A percentile compares a stretch with the other conserved stretches of the same genome.
Conservation (phyloP, 2,329 filamentous ascomycete species). For the Epichloe festucae region DNA sequence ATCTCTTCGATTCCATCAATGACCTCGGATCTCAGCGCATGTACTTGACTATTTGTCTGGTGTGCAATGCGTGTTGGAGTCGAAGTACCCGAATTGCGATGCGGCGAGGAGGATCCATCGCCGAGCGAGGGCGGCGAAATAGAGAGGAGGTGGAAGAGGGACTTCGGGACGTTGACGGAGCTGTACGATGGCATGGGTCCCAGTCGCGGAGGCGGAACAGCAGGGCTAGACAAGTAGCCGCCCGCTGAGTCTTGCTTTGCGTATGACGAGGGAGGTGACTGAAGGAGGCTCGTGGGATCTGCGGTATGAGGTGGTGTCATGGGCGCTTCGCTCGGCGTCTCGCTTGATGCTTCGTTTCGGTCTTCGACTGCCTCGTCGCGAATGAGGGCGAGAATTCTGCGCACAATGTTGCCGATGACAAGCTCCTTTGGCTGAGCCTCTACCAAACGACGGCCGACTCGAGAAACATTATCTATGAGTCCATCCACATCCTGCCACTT, state of each 20-base stretch:
- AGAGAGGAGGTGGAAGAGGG: slow-evolving; percentile 80
- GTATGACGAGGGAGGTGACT: slow-evolving; percentile 19
- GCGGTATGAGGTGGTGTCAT: slow-evolving; percentile 27
- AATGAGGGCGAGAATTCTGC: slow-evolving; percentile 79
- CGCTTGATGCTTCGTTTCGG: slow-evolving; percentile 49
- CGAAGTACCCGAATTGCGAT: slow-evolving; percentile 34
- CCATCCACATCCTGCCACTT: slow-evolving; percentile 66
- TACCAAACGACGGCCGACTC: slow-evolving; percentile 64
- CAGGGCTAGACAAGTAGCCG: slow-evolving; percentile 15
- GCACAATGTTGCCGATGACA: slow-evolving; percentile 86
- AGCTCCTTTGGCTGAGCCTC: slow-evolving; percentile 82
- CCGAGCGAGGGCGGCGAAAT: slow-evolving; percentile 43
- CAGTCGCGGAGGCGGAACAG: slow-evolving; percentile 34
- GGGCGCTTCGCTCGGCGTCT: slow-evolving; percentile 39
- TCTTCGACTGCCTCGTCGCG: slow-evolving; percentile 82
- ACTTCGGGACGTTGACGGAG: slow-evolving; percentile 55
- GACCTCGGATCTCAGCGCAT: slow-evolving; percentile 78
- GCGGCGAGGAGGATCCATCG: slow-evolving; percentile 28
- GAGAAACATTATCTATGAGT: slow-evolving; percentile 67
- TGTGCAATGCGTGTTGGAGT: slow-evolving; percentile 29
- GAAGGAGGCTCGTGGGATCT: slow-evolving; percentile 15
- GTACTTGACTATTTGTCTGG: slow-evolving; percentile 33
- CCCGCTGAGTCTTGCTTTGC: slow-evolving; percentile 22
- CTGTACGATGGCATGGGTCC: slow-evolving; percentile 48
- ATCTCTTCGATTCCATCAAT: slow-evolving; percentile 92